Percentiles rank a stretch among this genome's conserved stretches.
Conservation (phyloP, 768 basidiomycete species). For the Glaciozyma antarctica region DNA sequence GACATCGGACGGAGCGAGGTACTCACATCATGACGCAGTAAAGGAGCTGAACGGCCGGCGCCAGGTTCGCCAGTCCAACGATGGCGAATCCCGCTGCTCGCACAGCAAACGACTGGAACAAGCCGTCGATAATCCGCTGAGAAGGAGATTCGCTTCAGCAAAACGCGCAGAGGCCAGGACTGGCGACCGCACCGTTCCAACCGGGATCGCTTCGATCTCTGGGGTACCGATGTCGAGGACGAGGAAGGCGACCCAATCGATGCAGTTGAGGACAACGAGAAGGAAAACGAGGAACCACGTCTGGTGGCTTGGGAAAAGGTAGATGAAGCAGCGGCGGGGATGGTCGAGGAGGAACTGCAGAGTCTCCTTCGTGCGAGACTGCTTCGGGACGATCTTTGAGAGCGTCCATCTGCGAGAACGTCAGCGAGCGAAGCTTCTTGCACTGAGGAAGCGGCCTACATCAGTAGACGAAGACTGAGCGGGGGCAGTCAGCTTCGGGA, state of each 20-base stretch:
- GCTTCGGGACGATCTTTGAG: constrained; percentile 51
- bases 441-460: too few relatives aligned
- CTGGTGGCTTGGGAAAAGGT: constrained; percentile 31
- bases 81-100: constrained; percentile 78
- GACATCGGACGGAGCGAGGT: not conserved
- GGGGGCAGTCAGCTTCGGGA: not conserved
- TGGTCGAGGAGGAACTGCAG: constrained; percentile 88
- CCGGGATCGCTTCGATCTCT: constrained; percentile 58
- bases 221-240: constrained; percentile 76
- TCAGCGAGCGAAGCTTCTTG: too few relatives aligned
- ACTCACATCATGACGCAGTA: constrained; percentile 69
- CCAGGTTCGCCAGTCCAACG: constrained; percentile 59
- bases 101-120: constrained; percentile 70
- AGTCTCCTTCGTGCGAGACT: constrained; percentile 62
- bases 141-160: too few relatives aligned
- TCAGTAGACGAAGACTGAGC: too few relatives aligned
- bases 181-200: constrained; percentile 43
- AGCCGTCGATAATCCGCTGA: constrained; percentile 56
- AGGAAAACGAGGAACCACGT: constrained; percentile 30
- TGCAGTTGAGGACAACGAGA: constrained; percentile 36
- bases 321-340: constrained; percentile 52
- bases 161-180: too few relatives aligned
- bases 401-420: constrained; percentile 56
- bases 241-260: constrained; percentile 84
- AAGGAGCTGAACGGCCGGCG: constrained; percentile 84